Evolutionary conservation across 2,329 filamentous ascomycete genomes (phyloP).

Genomic region (Colletotrichum godetiae): DNA sequence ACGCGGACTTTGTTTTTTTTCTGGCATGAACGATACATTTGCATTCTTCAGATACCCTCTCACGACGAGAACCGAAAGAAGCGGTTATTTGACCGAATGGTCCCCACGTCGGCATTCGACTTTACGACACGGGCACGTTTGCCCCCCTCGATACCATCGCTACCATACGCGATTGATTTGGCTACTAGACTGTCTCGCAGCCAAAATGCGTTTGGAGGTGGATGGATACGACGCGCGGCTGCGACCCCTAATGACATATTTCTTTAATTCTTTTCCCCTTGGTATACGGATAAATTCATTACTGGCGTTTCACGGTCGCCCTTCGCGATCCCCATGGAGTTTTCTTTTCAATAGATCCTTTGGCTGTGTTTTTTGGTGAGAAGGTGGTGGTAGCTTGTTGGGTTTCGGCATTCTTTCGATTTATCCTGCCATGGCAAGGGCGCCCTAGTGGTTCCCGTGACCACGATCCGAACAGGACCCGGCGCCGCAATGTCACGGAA

Average conservation of each 20-base stretch:
- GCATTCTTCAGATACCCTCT: constrained; percentile 39
- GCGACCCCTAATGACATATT: constrained; percentile 38
- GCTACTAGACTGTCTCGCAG: not conserved
- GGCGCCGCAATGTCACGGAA: no score
- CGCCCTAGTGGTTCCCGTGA: no score
- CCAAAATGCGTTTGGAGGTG: not conserved
- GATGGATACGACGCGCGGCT: not conserved
- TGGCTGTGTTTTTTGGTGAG: constrained; percentile 21
- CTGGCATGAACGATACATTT: constrained; percentile 38
- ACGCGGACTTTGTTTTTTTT: constrained; percentile 34
- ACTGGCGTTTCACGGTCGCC: constrained; percentile 34
- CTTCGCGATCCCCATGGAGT: constrained; percentile 28
- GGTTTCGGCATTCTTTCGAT: not conserved
- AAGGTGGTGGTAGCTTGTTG: not conserved
- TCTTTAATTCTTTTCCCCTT: constrained; percentile 38
- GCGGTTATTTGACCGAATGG: constrained; percentile 33
- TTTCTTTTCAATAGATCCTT: constrained; percentile 33
- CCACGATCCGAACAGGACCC: no score
- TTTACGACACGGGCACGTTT: constrained; percentile 33
- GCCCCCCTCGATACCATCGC: not conserved
- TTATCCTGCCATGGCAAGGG: no score
- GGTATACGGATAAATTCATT: constrained; percentile 39
- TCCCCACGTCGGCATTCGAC: constrained; percentile 25
- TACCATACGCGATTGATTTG: not conserved
- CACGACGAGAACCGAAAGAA: constrained; percentile 38